Base-by-base conservation (phyloP, 257 asterid genomes). In the Nicotiana paniculata region DNA sequence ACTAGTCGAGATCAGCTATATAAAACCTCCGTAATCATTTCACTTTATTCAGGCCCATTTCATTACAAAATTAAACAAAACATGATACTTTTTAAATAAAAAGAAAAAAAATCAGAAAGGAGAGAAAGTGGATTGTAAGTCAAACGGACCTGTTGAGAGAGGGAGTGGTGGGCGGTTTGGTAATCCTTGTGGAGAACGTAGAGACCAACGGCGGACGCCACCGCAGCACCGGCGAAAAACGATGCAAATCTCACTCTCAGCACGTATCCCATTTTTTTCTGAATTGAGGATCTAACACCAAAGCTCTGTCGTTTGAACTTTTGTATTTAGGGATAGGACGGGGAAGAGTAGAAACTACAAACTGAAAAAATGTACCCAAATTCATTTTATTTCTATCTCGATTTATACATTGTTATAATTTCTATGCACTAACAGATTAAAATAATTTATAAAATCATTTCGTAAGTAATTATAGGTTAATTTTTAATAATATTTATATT, bases 191-290 rank as follows among this genome's bases (percentile, higher is more conserved):
- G 93, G 68, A 96, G 96, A 72, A 77, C 86, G 86, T 90, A 94
- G 43, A 95, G 85, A 28, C 98, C 99, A 18, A 85, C 90, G 46
- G 90, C 93, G 53, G 97, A 92, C 43, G 99, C 97, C 61, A 90
- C 88, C 4, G 97, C 97, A n/a, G 93, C 97, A 69, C 97, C 98
- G 66, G 93, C 79, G 91, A 93, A 92, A 90, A 93, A 96, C 24
- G 98, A 92, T 55, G 97, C 97, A 53, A 92, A 83, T 89, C 97
- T 89, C 85, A 96, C 98, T 70, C 98, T 92, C 82, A 91, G 83
- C 76, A 91, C 89, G 82, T 91, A 93, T 61, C 98, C 98, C 99
- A 96, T 95, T 77, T 79, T 61, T 75, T 76, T 24, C 35, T 70
- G 54, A 17, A 37, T 28, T 32, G 51, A 43, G 51, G 10, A 43